Percentiles rank a stretch among this genome's conserved stretches.
Evolutionary conservation across 139 green algal genomes (phyloP).

Genomic region (Chlamydomonas sphaeroides): DNA sequence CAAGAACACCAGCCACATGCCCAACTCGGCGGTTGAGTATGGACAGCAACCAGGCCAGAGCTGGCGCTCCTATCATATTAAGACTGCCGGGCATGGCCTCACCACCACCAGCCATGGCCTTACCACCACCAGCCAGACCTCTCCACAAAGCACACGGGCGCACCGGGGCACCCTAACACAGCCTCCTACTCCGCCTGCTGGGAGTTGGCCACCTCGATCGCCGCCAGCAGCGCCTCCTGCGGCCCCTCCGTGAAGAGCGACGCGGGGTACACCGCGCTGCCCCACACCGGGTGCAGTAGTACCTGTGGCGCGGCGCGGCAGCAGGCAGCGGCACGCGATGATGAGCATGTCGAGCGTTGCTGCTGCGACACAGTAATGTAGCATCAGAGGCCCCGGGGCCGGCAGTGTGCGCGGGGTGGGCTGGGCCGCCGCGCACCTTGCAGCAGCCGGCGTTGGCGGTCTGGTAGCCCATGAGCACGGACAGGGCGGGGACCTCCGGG

Average conservation of each 20-base stretch:
- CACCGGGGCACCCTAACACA: too few species aligned
- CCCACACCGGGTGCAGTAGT: constrained; percentile 92
- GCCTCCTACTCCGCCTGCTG: constrained; percentile 1
- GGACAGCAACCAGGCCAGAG: too few species aligned
- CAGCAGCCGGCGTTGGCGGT: constrained; percentile 72
- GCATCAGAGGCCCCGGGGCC: background rate
- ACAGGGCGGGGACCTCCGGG: constrained; percentile 84
- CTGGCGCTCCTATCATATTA: too few species aligned
- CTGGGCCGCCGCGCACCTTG: constrained; percentile 67
- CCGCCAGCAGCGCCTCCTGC: constrained; percentile 54
- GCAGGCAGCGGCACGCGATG: too few species aligned
- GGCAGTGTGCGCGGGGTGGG: background rate
- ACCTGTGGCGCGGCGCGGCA: constrained; percentile 50
- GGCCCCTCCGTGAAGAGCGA: constrained; percentile 90
- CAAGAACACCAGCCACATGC: too few species aligned
- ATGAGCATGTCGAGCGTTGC: too few species aligned
- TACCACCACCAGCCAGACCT: too few species aligned
- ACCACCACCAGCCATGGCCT: too few species aligned
- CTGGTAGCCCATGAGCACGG: constrained; percentile 60
- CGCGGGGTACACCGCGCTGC: constrained; percentile 91
- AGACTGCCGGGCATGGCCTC: too few species aligned
- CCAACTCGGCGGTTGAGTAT: too few species aligned
- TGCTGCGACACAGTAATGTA: too few species aligned
- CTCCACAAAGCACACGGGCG: too few species aligned
- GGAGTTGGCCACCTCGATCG: constrained; percentile 40